Base-by-base conservation (phyloP, 805 yeast species). In the Pichia insulana region DNA sequence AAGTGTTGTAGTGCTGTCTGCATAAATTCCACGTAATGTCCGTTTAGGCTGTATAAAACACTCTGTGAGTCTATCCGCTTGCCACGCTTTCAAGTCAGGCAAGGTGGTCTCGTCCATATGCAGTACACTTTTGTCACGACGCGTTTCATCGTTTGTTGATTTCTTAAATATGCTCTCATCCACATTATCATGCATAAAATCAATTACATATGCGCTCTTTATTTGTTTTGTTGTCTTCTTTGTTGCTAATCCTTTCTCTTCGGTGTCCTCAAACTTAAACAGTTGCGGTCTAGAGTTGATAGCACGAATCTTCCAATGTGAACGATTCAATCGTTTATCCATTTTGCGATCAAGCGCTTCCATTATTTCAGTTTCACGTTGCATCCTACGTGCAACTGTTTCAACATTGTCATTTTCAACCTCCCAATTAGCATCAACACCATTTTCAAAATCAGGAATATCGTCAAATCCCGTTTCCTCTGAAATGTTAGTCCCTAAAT, bases 1-100 rank as follows among this genome's bases (percentile, higher is more conserved):
- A 12, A 28, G 31, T 11, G 31, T 28, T 6, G 5, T 4, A 4
- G 13, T 4, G 15, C 10, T 8, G 8, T 26, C 11, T 8, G 10
- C 11, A 11, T 26, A 26, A 26, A 26, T 26, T 8, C 11, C 11
- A n/a, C 10, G 31, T 11, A 28, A 28, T 5, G 15, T 28, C 5
- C 31, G 31, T 28, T 28, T 28, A 4, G 31, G 31, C 15, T 28
- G 31, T 7, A 28, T 28, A 11, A 28, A 28, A 28, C 31, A 28
- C 15, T 28, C 31, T 7, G 31, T 28, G 15, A 28, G 31, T 28
- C 31, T 6, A 28, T 28, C 31, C 4, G 31, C 31, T 11, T n/a
- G 13, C 31, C 31, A 28, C 5, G 15, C 15, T 38, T 67, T 67
- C 30, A 68, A 59, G 3, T 63, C 64, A 4, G 71, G 63, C 12